Base-by-base conservation (phyloP, 1,284 basidiomycete species). In the Coniferiporia weirii region DNA sequence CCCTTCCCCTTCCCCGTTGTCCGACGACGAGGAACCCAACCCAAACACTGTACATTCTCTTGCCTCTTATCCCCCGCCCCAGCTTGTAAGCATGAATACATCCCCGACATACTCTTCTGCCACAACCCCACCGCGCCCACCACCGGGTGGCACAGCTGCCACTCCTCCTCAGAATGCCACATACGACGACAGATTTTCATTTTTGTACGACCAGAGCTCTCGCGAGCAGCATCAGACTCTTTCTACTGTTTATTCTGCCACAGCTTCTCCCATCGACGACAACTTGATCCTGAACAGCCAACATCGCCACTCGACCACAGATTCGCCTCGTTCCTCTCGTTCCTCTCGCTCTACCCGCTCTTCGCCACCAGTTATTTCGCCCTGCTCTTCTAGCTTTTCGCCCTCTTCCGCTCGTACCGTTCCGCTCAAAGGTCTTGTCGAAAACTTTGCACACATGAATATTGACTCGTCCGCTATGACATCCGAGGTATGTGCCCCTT, bases 91-190 rank as follows among this genome's bases (percentile, higher is more conserved):
- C 19, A 60, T 60, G 59, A 34, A 54, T 45, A 54, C 36, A 34
- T n/a, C 59, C 46, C 19, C 57, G 50, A 52, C 27, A 47, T 46
- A 56, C 46, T 56, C 38, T 4, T 45, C 55, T 19, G 36, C 55
- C 43, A 49, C 54, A 19, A 36, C 55, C 12, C 48, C 59, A 27
- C 47, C 59, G 17, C 55, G 38, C 15, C 20, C 50, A 34, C 35
- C 50, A 43, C 45, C 59, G 49, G 59, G 59, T 61, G 59, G 59
- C 59, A 61, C 53, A 7, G 20, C 55, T 52, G 51, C 55, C 10
- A 52, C 54, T 57, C 40, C 17, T 7, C 45, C 44, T 50, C 49
- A 45, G 22, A 32, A 48, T 52, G 35, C 40, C 38, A 9, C 49
- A 17, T 50, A 52, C 32, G 47, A 52, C 43, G 36, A 48, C n/a